phyloP scores from a whole-genome alignment of 345 rosid genomes.

The Pistacia integerrima region DNA sequence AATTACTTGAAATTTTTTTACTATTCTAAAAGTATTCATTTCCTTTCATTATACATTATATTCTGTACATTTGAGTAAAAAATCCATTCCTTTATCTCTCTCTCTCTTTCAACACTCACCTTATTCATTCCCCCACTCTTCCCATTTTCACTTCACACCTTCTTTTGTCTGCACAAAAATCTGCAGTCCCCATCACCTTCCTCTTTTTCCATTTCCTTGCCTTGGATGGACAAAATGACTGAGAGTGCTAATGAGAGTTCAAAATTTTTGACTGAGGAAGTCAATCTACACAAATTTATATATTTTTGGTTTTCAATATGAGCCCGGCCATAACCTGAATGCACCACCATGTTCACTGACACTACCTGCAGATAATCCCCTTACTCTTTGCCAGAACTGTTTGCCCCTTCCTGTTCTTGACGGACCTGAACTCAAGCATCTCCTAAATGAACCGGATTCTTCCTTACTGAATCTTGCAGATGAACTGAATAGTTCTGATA shows the following conservation, averaged over 20 bases:
- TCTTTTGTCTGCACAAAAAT: not conserved
- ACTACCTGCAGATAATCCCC: slow-evolving; percentile 63
- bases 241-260: not conserved
- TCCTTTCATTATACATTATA: not conserved
- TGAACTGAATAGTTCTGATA: slow-evolving; percentile 49
- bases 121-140: not conserved
- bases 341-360: slow-evolving; percentile 62
- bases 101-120: slow-evolving; percentile 12
- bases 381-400: slow-evolving; percentile 62
- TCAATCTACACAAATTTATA: slow-evolving; percentile 25
- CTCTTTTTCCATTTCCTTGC: slow-evolving; percentile 8
- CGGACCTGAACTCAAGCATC: slow-evolving; percentile 77
- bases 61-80: slow-evolving; percentile 25
- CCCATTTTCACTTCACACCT: not conserved
- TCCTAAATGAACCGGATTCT: slow-evolving; percentile 49
- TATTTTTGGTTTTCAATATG: slow-evolving; percentile 38
- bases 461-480: slow-evolving; percentile 44
- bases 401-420: slow-evolving; percentile 52
- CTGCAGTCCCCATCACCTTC: not conserved
- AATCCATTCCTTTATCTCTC: not conserved
- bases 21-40: not conserved
- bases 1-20: not conserved
- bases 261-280: slow-evolving; percentile 4
- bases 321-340: slow-evolving; percentile 55
- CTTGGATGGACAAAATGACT: not conserved